Evolutionary conservation across 768 basidiomycete species (phyloP), one percentile per base, ranked within the genome.

Genomic region (Pleurotus platypus): DNA sequence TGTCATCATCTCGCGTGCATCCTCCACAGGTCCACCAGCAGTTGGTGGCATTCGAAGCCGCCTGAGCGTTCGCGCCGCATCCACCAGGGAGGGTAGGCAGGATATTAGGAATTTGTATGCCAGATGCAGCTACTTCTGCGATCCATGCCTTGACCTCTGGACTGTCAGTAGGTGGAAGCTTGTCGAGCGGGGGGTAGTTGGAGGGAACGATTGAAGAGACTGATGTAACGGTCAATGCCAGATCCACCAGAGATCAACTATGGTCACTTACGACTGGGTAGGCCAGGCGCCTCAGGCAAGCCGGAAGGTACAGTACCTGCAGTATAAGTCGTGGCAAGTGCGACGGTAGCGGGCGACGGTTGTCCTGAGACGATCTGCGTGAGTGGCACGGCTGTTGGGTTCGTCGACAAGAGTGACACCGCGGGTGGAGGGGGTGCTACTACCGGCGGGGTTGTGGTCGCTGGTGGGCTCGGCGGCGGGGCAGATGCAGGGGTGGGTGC

Each of bases 21-120:
- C 86, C 83, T 63, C 82, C 79, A 53, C 89, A 90, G 7, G 88
- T 86, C 88, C 87, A 91, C 89, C 89, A 91, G 70, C 89, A 89
- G 30, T 81, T 74, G 7, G 67, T 71, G 4, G 68, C 38, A 66
- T 88, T 84, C 4, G 74, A 70, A 35, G 76, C 77, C 1, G 77
- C 80, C 15, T 53, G 38, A 4, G 73, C 63, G 64, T 90, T 88
- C 30, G 79, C 76, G 2, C 80, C 65, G 66, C 90, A 92, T 48
- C 80, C 81, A 60, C 80, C 81, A 13, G 66, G 61, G 22, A 69
- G 63, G 51, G 74, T 87, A 16, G 70, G 68, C 1, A 68, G 22
- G 58, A 86, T 69, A 66, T 75, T 62, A 5, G 90, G 89, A 63
- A 90, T 85, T 1, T 64, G 40, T 42, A 88, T 61, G 38, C 86